A percentile compares a stretch with the other conserved stretches of the same genome.
These are phyloP conservation scores for Colletotrichum sp. DNA, from an alignment of 2,329 filamentous ascomycete genomes.

Conservation along the genomic window DNA sequence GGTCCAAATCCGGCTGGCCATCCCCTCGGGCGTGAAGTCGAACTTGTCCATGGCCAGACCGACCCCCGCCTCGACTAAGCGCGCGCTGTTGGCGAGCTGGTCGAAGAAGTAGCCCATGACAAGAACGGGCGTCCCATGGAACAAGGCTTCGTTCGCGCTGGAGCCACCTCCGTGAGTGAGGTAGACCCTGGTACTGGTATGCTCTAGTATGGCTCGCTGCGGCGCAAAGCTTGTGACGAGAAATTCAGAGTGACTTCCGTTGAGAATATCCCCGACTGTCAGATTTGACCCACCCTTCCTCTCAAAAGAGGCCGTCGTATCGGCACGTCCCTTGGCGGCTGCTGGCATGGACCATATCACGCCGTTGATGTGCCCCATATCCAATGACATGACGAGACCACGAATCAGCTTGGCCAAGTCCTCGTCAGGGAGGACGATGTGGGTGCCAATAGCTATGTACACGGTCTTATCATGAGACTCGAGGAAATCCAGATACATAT, in stretches of 20 bases:
- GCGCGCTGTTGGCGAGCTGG: constrained; percentile 42
- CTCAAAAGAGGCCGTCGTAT: not conserved
- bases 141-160: constrained; percentile 45
- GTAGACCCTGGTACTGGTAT: constrained; percentile 36
- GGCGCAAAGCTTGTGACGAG: constrained; percentile 40
- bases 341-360: not conserved
- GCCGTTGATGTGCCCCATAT: constrained; percentile 1
- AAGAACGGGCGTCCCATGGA: constrained; percentile 41
- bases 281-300: not conserved
- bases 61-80: constrained; percentile 38
- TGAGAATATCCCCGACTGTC: constrained; percentile 30
- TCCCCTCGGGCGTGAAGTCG: constrained; percentile 34
- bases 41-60: constrained; percentile 41
- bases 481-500: constrained; percentile 32
- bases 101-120: constrained; percentile 45
- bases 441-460: constrained; percentile 48
- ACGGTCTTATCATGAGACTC: constrained; percentile 33
- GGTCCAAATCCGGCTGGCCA: constrained; percentile 30
- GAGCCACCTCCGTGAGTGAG: constrained; percentile 47
- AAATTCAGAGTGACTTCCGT: constrained; percentile 31
- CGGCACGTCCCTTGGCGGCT: not conserved
- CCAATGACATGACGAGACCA: constrained; percentile 29
- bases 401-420: constrained; percentile 36
- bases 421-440: constrained; percentile 35
- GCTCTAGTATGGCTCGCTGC: constrained; percentile 43